Base-by-base conservation (phyloP, 352 stramenopile genomes). In the Phytophthora capsici region DNA sequence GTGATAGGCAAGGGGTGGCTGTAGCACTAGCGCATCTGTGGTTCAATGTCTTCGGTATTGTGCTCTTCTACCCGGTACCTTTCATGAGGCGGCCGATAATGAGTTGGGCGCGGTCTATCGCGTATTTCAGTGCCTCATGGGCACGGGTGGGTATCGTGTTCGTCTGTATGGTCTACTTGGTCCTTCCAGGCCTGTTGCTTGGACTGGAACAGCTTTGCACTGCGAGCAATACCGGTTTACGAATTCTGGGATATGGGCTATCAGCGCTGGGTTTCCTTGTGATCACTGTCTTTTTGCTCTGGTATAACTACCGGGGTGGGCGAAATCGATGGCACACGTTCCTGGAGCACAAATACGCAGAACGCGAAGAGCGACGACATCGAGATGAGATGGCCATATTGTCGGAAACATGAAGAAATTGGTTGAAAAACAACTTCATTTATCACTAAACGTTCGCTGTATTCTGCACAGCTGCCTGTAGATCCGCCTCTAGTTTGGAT, bases 51-150 rank as follows among this genome's bases (percentile, higher is more conserved):
- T 88, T 88, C 46, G 91, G 91, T 38, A 76, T 96, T 37, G 51
- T 97, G 17, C 78, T 97, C 16, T 98, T 93, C 78, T 98, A 97
- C 58, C 90, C 90, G 30, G 71, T 98, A 48, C 87, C 86, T 7
- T 77, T 89, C 63, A 96, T 93, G 68, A 77, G 93, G 19, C 57
- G 63, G 19, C 75, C 94, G 48, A 84, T 96, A 14, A 56, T 97
- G 34, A 59, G 72, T 37, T 88, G 75, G 62, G 87, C 91, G 13
- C 75, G 74, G 1, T 69, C 78, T 1, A 62, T 98, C 3, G 91
- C 78, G 3, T 76, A 77, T 63, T 83, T 76, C 59, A 88, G 79
- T 49, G 82, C 77, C 3, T 76, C 68, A 37, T 90, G 82, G 82
- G 64, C 76, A 8, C 61, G 77, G 9, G 57, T 67, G 1, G 79